Evolutionary conservation across 345 rosid species (phyloP).

Genomic region (thale cress (Arabidopsis thaliana)): DNA sequence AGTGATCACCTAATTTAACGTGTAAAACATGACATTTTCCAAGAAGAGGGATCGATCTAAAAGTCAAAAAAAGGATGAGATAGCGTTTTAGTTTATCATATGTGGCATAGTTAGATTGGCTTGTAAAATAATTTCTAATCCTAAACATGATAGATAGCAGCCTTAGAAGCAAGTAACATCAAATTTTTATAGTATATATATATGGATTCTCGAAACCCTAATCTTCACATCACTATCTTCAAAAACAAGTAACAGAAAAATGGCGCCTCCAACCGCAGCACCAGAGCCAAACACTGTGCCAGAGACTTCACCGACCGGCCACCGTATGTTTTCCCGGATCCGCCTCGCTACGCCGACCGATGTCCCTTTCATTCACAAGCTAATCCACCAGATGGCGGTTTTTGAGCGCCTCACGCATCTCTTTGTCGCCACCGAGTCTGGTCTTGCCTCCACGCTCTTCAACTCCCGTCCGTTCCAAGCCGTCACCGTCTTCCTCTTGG

Average conservation of each 20-base stretch:
- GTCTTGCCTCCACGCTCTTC: constrained; percentile 76
- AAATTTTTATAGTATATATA: background rate
- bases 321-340: constrained; percentile 75
- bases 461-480: constrained; percentile 73
- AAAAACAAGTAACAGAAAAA: constrained; percentile 16
- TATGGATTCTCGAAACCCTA: constrained; percentile 1
- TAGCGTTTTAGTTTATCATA: background rate
- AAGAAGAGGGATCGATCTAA: background rate
- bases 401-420: constrained; percentile 71
- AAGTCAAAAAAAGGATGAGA: background rate
- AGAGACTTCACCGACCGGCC: constrained; percentile 46
- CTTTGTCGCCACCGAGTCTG: constrained; percentile 76
- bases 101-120: background rate
- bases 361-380: constrained; percentile 81
- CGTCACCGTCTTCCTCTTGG: constrained; percentile 80
- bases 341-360: constrained; percentile 82
- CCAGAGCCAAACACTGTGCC: constrained; percentile 59
- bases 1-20: background rate
- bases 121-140: background rate
- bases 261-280: constrained; percentile 74
- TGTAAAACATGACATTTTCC: background rate
- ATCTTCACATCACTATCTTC: background rate
- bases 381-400: constrained; percentile 90
- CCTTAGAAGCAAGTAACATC: background rate
- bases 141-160: background rate